Evolutionary conservation across 176 grass and related monocot species (phyloP), one percentile per base, ranked within the genome.

Genomic region (Areca catechu): DNA sequence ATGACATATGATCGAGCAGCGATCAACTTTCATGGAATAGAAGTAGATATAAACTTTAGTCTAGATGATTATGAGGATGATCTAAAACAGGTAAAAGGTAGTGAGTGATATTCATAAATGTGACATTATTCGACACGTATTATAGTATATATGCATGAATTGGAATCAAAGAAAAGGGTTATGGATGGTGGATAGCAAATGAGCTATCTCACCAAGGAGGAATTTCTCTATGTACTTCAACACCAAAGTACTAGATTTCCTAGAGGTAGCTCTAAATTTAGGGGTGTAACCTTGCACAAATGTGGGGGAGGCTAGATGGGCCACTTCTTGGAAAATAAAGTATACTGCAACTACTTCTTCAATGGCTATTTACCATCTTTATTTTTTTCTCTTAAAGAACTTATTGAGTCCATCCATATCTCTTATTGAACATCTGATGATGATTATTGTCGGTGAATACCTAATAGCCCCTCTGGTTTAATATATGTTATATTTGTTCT

Each of bases 241-340:
- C 78, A 82, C 24, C 86, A 85, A 59, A 79, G 82, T 56, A 73
- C 78, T 19, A 68, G 82, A 22, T 82, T 82, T 56, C 67, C 81
- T 7, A 64, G 82, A 70, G 78, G 86, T 9, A 85, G 72, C 75
- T 90, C 86, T 7, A 58, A 73, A 51, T 90, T 79, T 75, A 64
- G 75, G 28, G 82, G 86, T 4, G 82, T 90, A 63, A 82, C 86
- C 48, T 65, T 79, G 60, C 86, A 85, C 68, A 90, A 90, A 74
- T 85, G 86, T 67, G 82, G 86, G 50, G 86, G 86, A 90, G 71
- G 75, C 75, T 65, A 57, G 86, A 79, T 85, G 50, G 72, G 82
- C 19, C 78, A 85, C 49, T 76, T 85, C 63, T 74, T 82, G 86
- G 82, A 75, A 58, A 90, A 90, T 30, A 90, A 90, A n/a, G 86